phyloP scores from a whole-genome alignment of 225 moss, liverwort and hornwort genomes.

The Neckera pumila region DNA sequence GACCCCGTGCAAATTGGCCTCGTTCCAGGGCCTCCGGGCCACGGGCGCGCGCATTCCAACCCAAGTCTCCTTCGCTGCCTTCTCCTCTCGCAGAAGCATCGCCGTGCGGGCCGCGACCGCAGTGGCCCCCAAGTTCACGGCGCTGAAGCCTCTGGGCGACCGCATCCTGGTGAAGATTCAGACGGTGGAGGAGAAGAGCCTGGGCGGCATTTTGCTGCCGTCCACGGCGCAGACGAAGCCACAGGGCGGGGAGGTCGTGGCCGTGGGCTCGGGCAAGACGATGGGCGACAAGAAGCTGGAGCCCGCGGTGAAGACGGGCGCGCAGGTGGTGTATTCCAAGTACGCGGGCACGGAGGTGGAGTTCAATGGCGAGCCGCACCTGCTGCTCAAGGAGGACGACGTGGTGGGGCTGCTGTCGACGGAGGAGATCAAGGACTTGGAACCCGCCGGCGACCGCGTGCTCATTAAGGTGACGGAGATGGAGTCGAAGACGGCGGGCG shows the following conservation, averaged over 20 bases:
- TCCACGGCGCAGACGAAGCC: constrained; percentile 74
- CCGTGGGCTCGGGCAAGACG: constrained; percentile 68
- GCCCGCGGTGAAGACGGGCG: constrained; percentile 54
- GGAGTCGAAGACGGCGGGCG: constrained; percentile 80
- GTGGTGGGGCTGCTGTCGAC: constrained; percentile 62
- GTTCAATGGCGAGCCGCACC: constrained; percentile 67
- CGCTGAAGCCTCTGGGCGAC: constrained; percentile 79
- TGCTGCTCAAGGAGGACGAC: constrained; percentile 87
- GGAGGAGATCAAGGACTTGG: constrained; percentile 77
- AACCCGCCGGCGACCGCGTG: constrained; percentile 82
- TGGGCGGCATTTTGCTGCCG: constrained; percentile 83
- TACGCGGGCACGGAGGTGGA: constrained; percentile 95
- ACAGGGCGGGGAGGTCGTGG: constrained; percentile 89
- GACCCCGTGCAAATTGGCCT: constrained; percentile 13
- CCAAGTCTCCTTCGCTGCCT: constrained; percentile 13
- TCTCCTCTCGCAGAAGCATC: constrained; percentile 1
- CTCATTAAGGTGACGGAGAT: constrained; percentile 65
- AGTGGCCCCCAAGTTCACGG: constrained; percentile 70
- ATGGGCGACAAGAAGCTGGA: constrained; percentile 75
- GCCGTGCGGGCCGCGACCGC: constrained; percentile 64
- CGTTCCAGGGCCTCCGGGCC: constrained; percentile 28
- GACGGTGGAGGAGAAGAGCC: constrained; percentile 72
- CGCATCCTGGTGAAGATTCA: constrained; percentile 82
- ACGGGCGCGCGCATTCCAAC: background rate
- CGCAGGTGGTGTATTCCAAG: constrained; percentile 81